Conservation (phyloP, 129 eudicot species). For the Chrysanthemum makinoi region DNA sequence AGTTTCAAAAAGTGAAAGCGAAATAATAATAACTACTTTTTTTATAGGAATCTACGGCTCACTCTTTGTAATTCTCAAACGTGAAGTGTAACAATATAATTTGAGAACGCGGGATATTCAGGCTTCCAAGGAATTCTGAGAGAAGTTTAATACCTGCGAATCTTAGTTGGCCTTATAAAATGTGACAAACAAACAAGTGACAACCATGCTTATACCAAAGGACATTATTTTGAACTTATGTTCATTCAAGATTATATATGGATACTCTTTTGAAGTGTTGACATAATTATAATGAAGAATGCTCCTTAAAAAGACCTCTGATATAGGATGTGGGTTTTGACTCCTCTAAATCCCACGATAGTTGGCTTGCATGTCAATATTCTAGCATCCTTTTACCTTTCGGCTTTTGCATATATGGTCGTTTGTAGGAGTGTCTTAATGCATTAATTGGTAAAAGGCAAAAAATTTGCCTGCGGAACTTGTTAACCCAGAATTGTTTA, state of each 20-base stretch:
- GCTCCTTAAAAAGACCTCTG: too few relatives aligned
- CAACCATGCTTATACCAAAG: too few relatives aligned
- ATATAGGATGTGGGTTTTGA: too few relatives aligned
- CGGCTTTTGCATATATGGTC: background rate
- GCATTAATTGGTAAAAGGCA: too few relatives aligned
- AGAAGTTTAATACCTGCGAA: too few relatives aligned
- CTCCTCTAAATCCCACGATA: too few relatives aligned
- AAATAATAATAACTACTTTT: background rate
- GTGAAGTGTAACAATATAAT: background rate
- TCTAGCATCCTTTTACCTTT: background rate
- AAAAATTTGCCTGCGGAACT: too few relatives aligned
- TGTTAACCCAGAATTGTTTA: too few relatives aligned
- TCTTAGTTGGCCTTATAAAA: background rate
- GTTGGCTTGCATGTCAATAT: too few relatives aligned
- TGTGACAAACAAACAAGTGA: too few relatives aligned
- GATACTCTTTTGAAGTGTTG: background rate
- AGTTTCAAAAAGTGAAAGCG: background rate
- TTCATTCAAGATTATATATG: background rate
- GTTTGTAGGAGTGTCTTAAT: background rate
- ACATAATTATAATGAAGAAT: background rate
- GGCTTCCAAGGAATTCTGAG: background rate
- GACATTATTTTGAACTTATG: background rate
- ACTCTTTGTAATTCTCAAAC: slow-evolving; percentile 5
- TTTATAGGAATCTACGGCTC: background rate
- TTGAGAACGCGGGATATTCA: background rate